Evolutionary conservation across 805 yeast genomes (phyloP).

Genomic region (Saccharomycopsis babjevae): DNA sequence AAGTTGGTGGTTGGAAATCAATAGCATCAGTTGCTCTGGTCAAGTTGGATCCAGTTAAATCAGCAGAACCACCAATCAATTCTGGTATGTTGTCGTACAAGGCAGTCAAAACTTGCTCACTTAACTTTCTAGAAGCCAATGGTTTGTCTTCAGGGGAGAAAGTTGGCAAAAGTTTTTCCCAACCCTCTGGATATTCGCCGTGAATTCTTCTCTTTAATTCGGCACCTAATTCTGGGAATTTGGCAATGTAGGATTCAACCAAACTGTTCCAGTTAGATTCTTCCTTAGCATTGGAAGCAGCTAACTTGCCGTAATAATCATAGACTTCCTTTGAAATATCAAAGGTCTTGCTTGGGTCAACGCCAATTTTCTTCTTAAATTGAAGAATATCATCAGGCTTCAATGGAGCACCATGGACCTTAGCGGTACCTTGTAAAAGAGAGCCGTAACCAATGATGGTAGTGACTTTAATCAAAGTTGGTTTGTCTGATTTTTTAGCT

Average conservation of each 20-base stretch:
- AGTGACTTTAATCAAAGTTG: conserved; percentile 77
- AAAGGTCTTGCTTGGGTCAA: conserved; percentile 76
- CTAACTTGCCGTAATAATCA: conserved; percentile 48
- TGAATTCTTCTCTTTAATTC: conserved; percentile 71
- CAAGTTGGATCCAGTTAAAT: conserved; percentile 92
- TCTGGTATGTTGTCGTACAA: conserved; percentile 67
- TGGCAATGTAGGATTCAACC: conserved; percentile 48
- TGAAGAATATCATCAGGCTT: conserved; percentile 87
- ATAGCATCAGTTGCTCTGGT: conserved; percentile 76
- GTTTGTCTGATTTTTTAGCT: conserved; percentile 79
- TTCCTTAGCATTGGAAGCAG: conserved; percentile 51
- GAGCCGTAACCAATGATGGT: conserved; percentile 97
- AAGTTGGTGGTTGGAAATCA: conserved; percentile 84
- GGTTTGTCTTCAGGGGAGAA: conserved; percentile 73
- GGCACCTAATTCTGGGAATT: conserved; percentile 70
- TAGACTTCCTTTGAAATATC: conserved; percentile 76
- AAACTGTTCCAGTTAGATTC: conserved; percentile 69
- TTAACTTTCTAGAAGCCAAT: conserved; percentile 88
- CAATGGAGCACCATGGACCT: conserved; percentile 95
- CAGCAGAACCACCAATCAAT: conserved; percentile 96
- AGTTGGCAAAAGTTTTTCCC: conserved; percentile 70
- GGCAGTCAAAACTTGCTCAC: conserved; percentile 64
- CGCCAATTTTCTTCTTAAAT: conserved; percentile 75
- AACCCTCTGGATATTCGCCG: conserved; percentile 70
- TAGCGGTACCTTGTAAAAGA: conserved; percentile 68